Percentiles rank a stretch among this genome's conserved stretches.
These are phyloP conservation scores for Tetrahymena thermophila DNA, from an alignment of 73 alveolate species.

Conservation along the genomic window DNA sequence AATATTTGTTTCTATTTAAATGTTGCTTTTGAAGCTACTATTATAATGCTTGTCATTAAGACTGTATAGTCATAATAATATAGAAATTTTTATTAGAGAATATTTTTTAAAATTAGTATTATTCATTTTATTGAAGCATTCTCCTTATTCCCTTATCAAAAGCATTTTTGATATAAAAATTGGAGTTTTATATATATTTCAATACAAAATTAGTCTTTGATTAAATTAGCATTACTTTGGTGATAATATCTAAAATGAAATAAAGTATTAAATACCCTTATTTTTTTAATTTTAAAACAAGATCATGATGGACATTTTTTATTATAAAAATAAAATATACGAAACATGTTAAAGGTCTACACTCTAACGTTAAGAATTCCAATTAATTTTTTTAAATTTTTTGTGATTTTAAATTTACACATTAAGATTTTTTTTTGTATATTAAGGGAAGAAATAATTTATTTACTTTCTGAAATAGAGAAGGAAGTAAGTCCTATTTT, in stretches of 20 bases:
- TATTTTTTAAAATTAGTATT: too few species aligned
- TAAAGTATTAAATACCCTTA: not conserved
- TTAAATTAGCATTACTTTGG: not conserved
- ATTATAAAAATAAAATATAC: too few species aligned
- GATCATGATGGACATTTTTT: not conserved
- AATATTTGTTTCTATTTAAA: not conserved
- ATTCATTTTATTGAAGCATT: not conserved
- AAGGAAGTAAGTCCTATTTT: not conserved
- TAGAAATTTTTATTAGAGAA: not conserved
- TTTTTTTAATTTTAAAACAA: too few species aligned
- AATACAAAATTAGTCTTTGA: too few species aligned
- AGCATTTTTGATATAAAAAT: too few species aligned
- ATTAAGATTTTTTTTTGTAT: not conserved
- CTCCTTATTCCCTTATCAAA: not conserved
- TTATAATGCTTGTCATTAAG: too few species aligned
- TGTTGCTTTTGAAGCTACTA: not conserved
- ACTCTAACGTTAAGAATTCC: not conserved
- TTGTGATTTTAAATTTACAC: not conserved
- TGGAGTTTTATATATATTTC: not conserved
- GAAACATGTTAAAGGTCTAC: not conserved
- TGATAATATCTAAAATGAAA: not conserved
- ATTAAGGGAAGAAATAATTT: not conserved
- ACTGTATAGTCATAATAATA: not conserved
- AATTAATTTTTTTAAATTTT: too few species aligned
- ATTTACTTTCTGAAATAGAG: not conserved